These are phyloP conservation scores for Thelephora ganbajun DNA, from an alignment of 768 basidiomycete species.

Conservation along the genomic window DNA sequence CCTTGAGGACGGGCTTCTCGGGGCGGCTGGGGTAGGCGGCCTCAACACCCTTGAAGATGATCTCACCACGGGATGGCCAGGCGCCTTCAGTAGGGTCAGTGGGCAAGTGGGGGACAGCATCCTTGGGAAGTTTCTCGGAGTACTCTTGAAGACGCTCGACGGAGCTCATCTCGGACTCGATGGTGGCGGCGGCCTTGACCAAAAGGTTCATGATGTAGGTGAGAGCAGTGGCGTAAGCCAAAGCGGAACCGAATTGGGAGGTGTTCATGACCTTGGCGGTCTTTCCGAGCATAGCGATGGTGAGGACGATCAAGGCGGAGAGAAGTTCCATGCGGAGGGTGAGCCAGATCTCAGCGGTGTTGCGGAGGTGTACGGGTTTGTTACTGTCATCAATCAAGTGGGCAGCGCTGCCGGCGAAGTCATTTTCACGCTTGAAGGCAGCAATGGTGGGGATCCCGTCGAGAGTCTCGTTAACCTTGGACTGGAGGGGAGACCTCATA, in stretches of 20 bases:
- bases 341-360: conserved; percentile 18
- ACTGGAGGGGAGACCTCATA: conserved; percentile 33
- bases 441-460: conserved; percentile 32
- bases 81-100: conserved; percentile 1
- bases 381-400: conserved; percentile 14
- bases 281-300: conserved; percentile 16
- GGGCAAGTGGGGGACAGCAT: conserved; percentile 1
- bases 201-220: conserved; percentile 4
- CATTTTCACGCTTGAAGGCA: conserved; percentile 25
- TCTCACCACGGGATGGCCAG: conserved; percentile 28
- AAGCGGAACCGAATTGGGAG: conserved; percentile 15
- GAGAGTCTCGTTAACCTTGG: conserved; percentile 37
- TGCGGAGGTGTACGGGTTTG: conserved; percentile 16
- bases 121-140: conserved; percentile 6
- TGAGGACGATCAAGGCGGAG: conserved; percentile 14
- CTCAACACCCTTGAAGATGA: conserved; percentile 24
- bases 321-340: conserved; percentile 18
- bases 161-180: conserved; percentile 5
- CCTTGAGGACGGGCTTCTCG: conserved; percentile 22
- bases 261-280: conserved; percentile 10
- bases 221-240: conserved; percentile 14
- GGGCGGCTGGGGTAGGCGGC: conserved; percentile 32
- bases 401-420: conserved; percentile 13
- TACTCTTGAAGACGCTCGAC: conserved; percentile 10
- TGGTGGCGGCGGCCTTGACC: conserved; percentile 1